These are phyloP conservation scores for Alternaria sp. DNA, from an alignment of 2,329 filamentous ascomycete genomes.

Conservation along the genomic window DNA sequence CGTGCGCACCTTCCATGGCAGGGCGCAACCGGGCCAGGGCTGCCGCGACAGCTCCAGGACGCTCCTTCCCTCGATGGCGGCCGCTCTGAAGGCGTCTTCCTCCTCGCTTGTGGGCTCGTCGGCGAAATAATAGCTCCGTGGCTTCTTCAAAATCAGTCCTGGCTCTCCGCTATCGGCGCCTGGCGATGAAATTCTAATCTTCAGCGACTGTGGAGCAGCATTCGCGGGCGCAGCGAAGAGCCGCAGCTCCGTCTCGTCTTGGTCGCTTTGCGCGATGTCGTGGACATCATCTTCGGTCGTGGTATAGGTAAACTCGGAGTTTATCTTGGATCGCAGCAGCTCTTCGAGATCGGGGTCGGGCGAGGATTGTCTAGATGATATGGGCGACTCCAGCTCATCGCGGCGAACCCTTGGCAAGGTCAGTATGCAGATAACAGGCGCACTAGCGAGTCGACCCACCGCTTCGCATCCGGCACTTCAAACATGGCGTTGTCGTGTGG, in stretches of 20 bases:
- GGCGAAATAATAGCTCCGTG: constrained; percentile 45
- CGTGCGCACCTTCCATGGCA: constrained; percentile 45
- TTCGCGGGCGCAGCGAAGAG: constrained; percentile 41
- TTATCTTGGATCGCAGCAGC: constrained; percentile 35
- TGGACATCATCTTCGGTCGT: constrained; percentile 7
- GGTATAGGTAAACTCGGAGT: constrained; percentile 34
- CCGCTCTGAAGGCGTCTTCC: constrained; percentile 27
- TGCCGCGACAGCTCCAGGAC: constrained; percentile 36
- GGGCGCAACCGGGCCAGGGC: constrained; percentile 43
- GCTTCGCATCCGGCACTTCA: constrained; percentile 30
- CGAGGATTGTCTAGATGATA: constrained; percentile 41
- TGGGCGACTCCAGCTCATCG: constrained; percentile 43
- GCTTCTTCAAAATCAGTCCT: constrained; percentile 38
- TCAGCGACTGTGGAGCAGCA: constrained; percentile 29
- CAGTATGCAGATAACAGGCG: constrained; percentile 10
- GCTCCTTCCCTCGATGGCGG: constrained; percentile 37
- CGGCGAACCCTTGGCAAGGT: constrained; percentile 38
- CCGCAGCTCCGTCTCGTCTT: constrained; percentile 43
- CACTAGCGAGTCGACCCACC: constrained; percentile 16
- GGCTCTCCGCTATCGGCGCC: constrained; percentile 29
- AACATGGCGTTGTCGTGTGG: constrained; percentile 24
- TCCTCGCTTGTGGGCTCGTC: constrained; percentile 32
- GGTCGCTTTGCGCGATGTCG: constrained; percentile 18
- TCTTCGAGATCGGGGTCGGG: constrained; percentile 42
- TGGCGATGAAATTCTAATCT: constrained; percentile 43